Evolutionary conservation across 2,329 filamentous ascomycete species (phyloP), one percentile per base, ranked within the genome.

Genomic region (Blastomyces gilchristii): DNA sequence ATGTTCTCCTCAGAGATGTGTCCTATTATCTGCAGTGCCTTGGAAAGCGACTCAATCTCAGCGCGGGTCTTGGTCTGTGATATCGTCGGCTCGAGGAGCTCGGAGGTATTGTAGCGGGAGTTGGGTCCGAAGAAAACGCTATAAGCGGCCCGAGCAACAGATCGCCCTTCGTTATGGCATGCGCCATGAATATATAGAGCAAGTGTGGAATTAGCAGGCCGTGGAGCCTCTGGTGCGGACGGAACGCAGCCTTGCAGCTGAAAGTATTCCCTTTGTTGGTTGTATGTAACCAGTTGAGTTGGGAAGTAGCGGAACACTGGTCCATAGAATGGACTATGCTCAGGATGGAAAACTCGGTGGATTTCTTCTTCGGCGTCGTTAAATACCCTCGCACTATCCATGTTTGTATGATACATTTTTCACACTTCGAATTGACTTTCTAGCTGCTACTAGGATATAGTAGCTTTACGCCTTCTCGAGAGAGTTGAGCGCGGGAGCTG

Each of bases 321-420:
- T 2, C 28, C 31, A 4, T 59, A 59, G 43, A 47, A 59, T 18
- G 43, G 43, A 18, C 45, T 34, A 22, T 47, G 41, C 11, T 41
- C 39, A 18, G 25, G 58, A 2, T 12, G 25, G 8, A 59, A 49
- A n/a, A 50, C 28, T 18, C 58, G 43, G 14, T 59, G 43, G 16
- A 59, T 59, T n/a, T 59, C 41, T 59, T 59, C 58, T 37, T 59
- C 58, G 3, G 34, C 58, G 43, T 59, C 31, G 43, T 37, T 4
- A 49, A 59, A 59, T 22, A 16, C 41, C 28, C 28, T 50, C 5
- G 25, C 22, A 28, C 56, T 25, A 41, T 37, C 34, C 34, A 22
- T 57, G n/a, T 47, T 28, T 39, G 12, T 7, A 43, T 43, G 12
- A 12, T 39, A 12, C 37, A 12, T 39, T 25, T 9, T 25, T 41